Conservation (phyloP, 106 monocot species). For the Phalaenopsis aphrodite region DNA sequence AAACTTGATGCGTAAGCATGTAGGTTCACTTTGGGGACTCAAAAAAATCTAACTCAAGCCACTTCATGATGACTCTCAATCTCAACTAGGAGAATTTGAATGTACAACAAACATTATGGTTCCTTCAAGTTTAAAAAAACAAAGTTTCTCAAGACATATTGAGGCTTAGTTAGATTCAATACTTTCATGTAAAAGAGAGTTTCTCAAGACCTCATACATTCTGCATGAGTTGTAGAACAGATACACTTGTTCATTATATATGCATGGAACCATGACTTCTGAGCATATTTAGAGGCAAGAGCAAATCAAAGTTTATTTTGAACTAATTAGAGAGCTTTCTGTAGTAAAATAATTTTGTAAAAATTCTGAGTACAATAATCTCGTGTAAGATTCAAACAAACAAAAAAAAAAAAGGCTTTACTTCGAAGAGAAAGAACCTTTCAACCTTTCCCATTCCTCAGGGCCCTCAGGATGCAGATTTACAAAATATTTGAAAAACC, state of each 20-base stretch:
- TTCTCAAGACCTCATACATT: background rate
- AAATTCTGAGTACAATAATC: background rate
- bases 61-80: too few relatives aligned
- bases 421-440: slow-evolving; percentile 13
- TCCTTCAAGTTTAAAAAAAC: too few relatives aligned
- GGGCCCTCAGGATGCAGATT: slow-evolving; percentile 50
- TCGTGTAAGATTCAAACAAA: background rate
- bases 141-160: too few relatives aligned
- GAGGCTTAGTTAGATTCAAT: background rate
- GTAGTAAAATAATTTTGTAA: background rate
- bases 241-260: background rate
- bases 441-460: slow-evolving; percentile 50
- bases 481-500: slow-evolving; percentile 63
- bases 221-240: background rate
- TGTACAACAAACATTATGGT: too few relatives aligned
- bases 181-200: background rate
- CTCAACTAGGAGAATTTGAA: too few relatives aligned
- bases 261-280: too few relatives aligned
- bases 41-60: too few relatives aligned
- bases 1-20: too few relatives aligned
- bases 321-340: too few relatives aligned
- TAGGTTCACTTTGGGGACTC: too few relatives aligned
- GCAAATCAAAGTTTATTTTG: background rate
- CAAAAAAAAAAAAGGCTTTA: background rate
- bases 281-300: too few relatives aligned